A percentile compares a stretch with the other conserved stretches of the same genome.
Evolutionary conservation across 1,284 basidiomycete species (phyloP).

Genomic region (Melampsora americana): DNA sequence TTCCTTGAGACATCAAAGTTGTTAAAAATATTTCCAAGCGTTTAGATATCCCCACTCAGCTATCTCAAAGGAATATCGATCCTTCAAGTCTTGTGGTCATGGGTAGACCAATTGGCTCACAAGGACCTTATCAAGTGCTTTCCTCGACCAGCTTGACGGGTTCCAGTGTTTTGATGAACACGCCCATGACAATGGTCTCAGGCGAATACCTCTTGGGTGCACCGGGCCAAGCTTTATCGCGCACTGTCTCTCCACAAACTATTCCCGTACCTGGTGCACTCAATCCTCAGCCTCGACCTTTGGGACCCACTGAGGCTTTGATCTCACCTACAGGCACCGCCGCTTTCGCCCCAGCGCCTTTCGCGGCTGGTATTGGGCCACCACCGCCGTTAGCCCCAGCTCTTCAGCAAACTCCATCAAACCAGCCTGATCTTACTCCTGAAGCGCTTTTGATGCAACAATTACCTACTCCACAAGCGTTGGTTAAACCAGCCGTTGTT

Average conservation of each 20-base stretch:
- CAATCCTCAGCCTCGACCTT: not conserved
- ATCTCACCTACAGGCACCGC: no score
- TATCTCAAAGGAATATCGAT: conserved; percentile 6
- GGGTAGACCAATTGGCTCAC: conserved; percentile 14
- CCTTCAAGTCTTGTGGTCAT: not conserved
- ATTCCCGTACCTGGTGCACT: not conserved
- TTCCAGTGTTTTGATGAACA: conserved; percentile 27
- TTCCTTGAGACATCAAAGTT: not conserved
- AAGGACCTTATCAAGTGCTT: conserved; percentile 16
- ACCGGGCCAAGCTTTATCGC: not conserved
- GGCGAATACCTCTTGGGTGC: conserved; percentile 25
- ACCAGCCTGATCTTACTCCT: not conserved
- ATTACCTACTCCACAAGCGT: no score
- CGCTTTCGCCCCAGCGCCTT: no score
- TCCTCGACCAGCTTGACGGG: conserved; percentile 17
- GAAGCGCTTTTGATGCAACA: not conserved
- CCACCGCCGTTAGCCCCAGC: no score
- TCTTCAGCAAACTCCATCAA: no score
- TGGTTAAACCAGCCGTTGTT: no score
- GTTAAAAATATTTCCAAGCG: not conserved
- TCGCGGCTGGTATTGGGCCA: no score
- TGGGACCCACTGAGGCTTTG: no score
- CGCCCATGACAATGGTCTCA: conserved; percentile 12
- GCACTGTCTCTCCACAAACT: not conserved
- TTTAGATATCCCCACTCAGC: conserved; percentile 28